Evolutionary conservation across 2,329 filamentous ascomycete species (phyloP).

Genomic region (Hypoxylon sp.): DNA sequence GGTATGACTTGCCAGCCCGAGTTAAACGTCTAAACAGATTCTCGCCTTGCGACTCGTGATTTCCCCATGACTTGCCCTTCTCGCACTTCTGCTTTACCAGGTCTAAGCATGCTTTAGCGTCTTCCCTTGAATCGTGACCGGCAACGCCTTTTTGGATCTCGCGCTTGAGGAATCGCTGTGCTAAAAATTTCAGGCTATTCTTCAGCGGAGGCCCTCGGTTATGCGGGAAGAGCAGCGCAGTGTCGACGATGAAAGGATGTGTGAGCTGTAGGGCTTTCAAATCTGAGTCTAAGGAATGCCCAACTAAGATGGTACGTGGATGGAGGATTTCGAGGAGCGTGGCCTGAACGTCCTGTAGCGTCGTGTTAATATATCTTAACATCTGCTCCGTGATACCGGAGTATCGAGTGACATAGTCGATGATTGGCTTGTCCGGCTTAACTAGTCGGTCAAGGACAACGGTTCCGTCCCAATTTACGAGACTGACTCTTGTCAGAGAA

Average conservation of each 20-base stretch:
- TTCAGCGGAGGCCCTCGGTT: conserved; percentile 90
- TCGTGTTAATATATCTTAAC: conserved; percentile 85
- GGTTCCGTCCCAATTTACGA: conserved; percentile 86
- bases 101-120: conserved; percentile 90
- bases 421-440: conserved; percentile 88
- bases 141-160: conserved; percentile 84
- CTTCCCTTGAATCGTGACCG: conserved; percentile 93
- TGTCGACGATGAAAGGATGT: conserved; percentile 95
- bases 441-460: conserved; percentile 90
- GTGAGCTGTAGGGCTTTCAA: conserved; percentile 85
- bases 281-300: conserved; percentile 86
- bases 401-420: conserved; percentile 89
- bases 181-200: conserved; percentile 88
- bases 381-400: conserved; percentile 93
- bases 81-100: conserved; percentile 96
- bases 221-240: conserved; percentile 89
- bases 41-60: conserved; percentile 81
- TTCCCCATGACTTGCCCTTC: conserved; percentile 88
- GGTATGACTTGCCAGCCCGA: conserved; percentile 71
- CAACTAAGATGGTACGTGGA: conserved; percentile 78
- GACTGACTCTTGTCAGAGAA: conserved; percentile 88
- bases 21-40: conserved; percentile 88
- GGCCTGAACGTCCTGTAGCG: conserved; percentile 82
- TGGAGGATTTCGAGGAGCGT: conserved; percentile 79
- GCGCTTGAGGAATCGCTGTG: conserved; percentile 84